Evolutionary conservation across 345 rosid genomes (phyloP).

Genomic region (Cardamine chenopodiifolia): DNA sequence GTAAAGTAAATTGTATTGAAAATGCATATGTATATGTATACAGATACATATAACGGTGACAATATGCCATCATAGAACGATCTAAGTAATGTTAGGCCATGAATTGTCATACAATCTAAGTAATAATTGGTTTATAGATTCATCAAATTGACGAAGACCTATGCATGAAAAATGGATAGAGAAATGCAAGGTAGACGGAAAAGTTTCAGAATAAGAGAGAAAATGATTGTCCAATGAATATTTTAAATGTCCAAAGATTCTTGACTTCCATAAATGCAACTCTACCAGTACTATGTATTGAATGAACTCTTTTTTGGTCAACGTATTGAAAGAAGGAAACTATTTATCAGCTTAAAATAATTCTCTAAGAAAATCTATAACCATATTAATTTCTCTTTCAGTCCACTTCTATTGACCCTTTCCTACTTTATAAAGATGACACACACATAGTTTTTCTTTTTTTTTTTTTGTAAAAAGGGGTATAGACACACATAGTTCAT

Average conservation of each 20-base stretch:
- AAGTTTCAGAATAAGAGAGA: conserved; percentile 1
- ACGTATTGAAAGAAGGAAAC: not conserved
- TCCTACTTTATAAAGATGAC: not conserved
- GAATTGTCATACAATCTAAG: not conserved
- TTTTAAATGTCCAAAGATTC: not conserved
- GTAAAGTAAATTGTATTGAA: not conserved
- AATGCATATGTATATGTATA: not conserved
- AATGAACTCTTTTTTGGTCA: not conserved
- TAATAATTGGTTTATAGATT: not conserved
- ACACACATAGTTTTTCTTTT: too few species aligned
- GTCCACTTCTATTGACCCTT: not conserved
- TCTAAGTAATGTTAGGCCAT: not conserved
- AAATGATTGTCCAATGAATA: not conserved
- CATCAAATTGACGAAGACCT: not conserved
- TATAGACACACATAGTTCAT: too few species aligned
- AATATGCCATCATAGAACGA: not conserved
- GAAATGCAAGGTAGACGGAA: not conserved
- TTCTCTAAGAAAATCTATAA: not conserved
- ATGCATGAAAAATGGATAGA: not conserved
- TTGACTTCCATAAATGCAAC: conserved; percentile 15
- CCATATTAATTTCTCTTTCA: not conserved
- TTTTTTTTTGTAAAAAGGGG: too few species aligned
- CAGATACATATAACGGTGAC: not conserved
- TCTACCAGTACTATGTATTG: not conserved
- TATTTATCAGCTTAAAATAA: not conserved